Evolutionary conservation across 2,329 filamentous ascomycete genomes (phyloP), one percentile per base, ranked within the genome.

Genomic region (Neonectria neomacrospora): DNA sequence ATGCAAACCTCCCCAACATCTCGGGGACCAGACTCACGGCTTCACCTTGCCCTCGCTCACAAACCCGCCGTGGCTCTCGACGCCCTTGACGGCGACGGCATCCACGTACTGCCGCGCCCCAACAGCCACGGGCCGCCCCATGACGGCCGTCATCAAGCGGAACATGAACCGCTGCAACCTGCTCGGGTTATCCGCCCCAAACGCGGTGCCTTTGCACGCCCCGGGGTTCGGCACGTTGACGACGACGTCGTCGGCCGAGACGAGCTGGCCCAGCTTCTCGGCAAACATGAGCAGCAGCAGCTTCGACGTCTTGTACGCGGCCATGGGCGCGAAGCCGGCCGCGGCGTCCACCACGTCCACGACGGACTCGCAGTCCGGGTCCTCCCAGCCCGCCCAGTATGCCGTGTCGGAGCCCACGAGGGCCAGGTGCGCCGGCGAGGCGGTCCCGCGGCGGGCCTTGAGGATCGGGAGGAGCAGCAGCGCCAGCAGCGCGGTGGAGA

Each of bases 171-270:
- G 44, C 6, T 59, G 61, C 0, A 73, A 11, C 2, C 68, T 28
- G 2, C 71, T 67, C 1, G 64, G 48, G 0, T 71, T 65, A 1
- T 82, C 77, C 3, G 79, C 73, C 18, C 68, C 66, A 6, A 87
- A 75, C 0, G 75, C 70, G 0, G 85, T 86, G 4, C 81, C 83
- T 16, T 73, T 78, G 18, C 79, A 75, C 14, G 77, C 79, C 0
- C 81, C 84, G 0, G 84, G 84, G 16, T 82, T 82, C 4, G 79
- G 80, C 1, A 82, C 66, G 54, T 86, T 86, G 52, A 86, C 70
- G 9, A 81, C 67, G 2, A 83, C 78, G 18, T 82, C 77, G 5
- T 80, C 74, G 0, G 77, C 67, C 0, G 76, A 73, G 1, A 83
- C 76, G 18, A 74, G 70, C 8, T 80, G 76, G 12, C 73, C 69